Evolutionary conservation across 768 basidiomycete genomes (phyloP).

Genomic region (Boletales sp.): DNA sequence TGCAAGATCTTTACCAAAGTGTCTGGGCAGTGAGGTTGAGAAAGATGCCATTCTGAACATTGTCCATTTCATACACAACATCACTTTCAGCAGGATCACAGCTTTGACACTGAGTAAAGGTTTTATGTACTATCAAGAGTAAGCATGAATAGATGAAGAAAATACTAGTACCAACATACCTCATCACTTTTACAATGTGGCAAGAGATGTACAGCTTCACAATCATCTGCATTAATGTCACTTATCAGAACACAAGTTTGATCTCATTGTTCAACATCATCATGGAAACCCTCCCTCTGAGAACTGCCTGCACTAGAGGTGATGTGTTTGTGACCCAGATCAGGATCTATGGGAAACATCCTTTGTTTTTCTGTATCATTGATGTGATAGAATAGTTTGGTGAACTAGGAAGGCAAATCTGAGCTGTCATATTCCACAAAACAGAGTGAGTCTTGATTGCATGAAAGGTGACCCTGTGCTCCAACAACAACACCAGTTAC

Average conservation of each 20-base stretch:
- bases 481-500: slow-evolving; percentile 3
- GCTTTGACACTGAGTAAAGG: not conserved
- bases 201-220: slow-evolving; percentile 5
- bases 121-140: slow-evolving; percentile 1
- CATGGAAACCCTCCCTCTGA: too few relatives aligned
- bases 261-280: too few relatives aligned
- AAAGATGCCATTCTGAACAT: slow-evolving; percentile 2
- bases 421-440: not conserved
- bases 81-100: not conserved
- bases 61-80: not conserved
- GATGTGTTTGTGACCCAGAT: not conserved
- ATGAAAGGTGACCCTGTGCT: slow-evolving; percentile 1
- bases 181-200: slow-evolving; percentile 1
- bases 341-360: slow-evolving; percentile 3
- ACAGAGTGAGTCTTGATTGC: not conserved
- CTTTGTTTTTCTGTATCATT: not conserved
- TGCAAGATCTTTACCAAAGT: not conserved
- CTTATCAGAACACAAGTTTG: slow-evolving; percentile 1
- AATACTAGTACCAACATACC: not conserved
- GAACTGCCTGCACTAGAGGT: not conserved
- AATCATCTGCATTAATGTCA: rapidly evolving
- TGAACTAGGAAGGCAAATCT: not conserved
- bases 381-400: slow-evolving; percentile 4
- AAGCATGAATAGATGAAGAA: not conserved
- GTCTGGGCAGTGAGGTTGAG: not conserved